Evolutionary conservation across 2,329 filamentous ascomycete genomes (phyloP).

Genomic region (Ceratocystis variospora): DNA sequence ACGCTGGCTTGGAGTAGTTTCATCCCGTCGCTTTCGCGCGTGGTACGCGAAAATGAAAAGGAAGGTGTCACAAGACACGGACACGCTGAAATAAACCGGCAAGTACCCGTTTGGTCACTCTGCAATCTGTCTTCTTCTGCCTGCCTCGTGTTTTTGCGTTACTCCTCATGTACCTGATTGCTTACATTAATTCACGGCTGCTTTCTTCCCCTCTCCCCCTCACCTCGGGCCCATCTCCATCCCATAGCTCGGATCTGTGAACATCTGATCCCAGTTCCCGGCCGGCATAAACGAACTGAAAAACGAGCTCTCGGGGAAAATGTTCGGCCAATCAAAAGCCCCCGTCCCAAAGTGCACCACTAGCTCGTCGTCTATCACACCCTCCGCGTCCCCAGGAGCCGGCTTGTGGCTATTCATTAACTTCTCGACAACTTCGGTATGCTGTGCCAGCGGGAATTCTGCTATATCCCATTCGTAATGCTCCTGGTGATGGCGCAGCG

Average conservation of each 20-base stretch:
- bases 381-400: not conserved
- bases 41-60: not conserved
- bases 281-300: constrained; percentile 15
- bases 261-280: constrained; percentile 13
- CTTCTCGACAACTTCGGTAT: constrained; percentile 35
- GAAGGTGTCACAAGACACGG: not conserved
- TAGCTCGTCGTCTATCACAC: not conserved
- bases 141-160: too few relatives aligned
- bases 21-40: not conserved
- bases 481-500: constrained; percentile 30
- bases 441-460: constrained; percentile 36
- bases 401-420: constrained; percentile 23
- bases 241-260: constrained; percentile 21
- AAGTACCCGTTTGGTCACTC: not conserved
- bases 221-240: constrained; percentile 26
- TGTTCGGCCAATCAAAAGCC: constrained; percentile 18
- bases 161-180: not conserved
- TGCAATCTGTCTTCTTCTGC: not conserved
- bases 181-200: not conserved
- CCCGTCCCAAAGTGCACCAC: constrained; percentile 12
- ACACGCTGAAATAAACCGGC: not conserved
- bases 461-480: constrained; percentile 36
- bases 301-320: constrained; percentile 16
- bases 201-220: not conserved
- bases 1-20: too few relatives aligned